A percentile compares a stretch with the other conserved stretches of the same genome.
Evolutionary conservation across 805 yeast species (phyloP).

Genomic region (Cyberlindnera subsufficiens): DNA sequence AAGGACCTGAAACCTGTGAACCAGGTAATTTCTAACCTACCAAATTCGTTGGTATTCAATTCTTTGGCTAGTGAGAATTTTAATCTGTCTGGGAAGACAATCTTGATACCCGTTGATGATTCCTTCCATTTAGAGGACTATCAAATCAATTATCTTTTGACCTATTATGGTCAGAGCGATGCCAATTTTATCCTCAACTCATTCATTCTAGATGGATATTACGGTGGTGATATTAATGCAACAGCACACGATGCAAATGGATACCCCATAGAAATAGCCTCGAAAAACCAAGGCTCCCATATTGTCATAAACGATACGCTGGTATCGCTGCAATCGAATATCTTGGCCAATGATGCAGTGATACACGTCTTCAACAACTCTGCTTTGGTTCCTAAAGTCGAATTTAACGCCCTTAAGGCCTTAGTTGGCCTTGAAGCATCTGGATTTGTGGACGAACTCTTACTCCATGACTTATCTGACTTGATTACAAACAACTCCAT

Average conservation of each 20-base stretch:
- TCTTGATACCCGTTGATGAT: constrained; percentile 41
- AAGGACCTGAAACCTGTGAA: constrained; percentile 30
- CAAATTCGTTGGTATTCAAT: constrained; percentile 1
- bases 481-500: constrained; percentile 48
- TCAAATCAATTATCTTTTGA: constrained; percentile 39
- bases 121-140: constrained; percentile 33
- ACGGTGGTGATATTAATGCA: constrained; percentile 35
- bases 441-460: constrained; percentile 62
- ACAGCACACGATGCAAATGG: constrained; percentile 23
- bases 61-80: constrained; percentile 6
- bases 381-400: constrained; percentile 22
- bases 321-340: constrained; percentile 32
- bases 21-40: constrained; percentile 25
- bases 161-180: constrained; percentile 27
- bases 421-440: constrained; percentile 54
- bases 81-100: constrained; percentile 30
- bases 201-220: constrained; percentile 33
- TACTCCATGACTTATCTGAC: constrained; percentile 48
- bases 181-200: constrained; percentile 24
- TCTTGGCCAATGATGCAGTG: constrained; percentile 41
- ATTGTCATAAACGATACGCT: constrained; percentile 30
- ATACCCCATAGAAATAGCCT: constrained; percentile 15
- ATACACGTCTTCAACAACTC: constrained; percentile 40
- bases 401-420: constrained; percentile 51
- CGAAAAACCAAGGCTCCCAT: constrained; percentile 27